These are phyloP conservation scores for Dendrobium chrysotoxum DNA, from an alignment of 106 monocot species.

Conservation along the genomic window DNA sequence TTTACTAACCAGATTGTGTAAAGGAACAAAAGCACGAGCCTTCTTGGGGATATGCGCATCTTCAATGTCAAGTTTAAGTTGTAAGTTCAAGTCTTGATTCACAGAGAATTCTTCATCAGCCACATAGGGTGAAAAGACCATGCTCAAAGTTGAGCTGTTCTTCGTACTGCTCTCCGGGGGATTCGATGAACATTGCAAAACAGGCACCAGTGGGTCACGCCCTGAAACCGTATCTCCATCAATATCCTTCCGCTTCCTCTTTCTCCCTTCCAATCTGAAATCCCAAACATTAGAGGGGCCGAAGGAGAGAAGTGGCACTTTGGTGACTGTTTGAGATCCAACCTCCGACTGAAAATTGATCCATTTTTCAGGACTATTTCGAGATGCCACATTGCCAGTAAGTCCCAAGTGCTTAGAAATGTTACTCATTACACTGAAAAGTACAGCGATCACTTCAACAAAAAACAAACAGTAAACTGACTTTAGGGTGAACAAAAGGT, in stretches of 20 bases:
- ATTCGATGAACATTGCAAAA: slow-evolving; percentile 29
- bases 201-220: slow-evolving; percentile 19
- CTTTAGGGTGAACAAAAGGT: slow-evolving; percentile 20
- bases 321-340: slow-evolving; percentile 6
- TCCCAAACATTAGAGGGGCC: slow-evolving; percentile 4
- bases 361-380: slow-evolving; percentile 4
- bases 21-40: background rate
- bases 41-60: background rate
- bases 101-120: slow-evolving; percentile 38
- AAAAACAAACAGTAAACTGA: slow-evolving; percentile 9
- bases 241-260: slow-evolving; percentile 32
- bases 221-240: slow-evolving; percentile 8
- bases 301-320: slow-evolving; percentile 12
- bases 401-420: background rate
- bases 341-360: slow-evolving; percentile 2
- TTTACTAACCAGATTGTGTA: background rate
- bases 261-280: slow-evolving; percentile 18
- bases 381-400: background rate
- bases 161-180: slow-evolving; percentile 45
- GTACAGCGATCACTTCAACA: background rate
- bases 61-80: slow-evolving; percentile 26
- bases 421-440: slow-evolving; percentile 13
- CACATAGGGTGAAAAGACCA: slow-evolving; percentile 33
- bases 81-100: slow-evolving; percentile 32
- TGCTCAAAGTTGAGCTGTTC: slow-evolving; percentile 31